phyloP scores from a whole-genome alignment of 176 grass and related monocot species.

The Ananas comosus region DNA sequence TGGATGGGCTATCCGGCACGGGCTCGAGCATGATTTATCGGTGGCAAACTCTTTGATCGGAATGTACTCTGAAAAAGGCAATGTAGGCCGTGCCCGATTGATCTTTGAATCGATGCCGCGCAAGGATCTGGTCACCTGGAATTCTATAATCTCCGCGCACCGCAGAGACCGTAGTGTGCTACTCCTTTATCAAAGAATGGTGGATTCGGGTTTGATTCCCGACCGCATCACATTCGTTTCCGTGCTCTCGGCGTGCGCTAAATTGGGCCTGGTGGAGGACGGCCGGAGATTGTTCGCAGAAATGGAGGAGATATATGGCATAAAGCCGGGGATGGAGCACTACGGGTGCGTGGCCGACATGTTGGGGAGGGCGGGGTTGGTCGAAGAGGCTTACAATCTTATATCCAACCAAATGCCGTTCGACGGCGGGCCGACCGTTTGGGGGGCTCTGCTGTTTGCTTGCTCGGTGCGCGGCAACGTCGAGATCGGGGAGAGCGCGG shows the following conservation, averaged over 20 bases:
- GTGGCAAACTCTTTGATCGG: constrained; percentile 35
- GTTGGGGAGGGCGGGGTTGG: constrained; percentile 35
- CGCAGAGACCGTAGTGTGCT: constrained; percentile 24
- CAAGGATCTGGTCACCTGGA: constrained; percentile 49
- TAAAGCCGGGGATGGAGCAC: constrained; percentile 41
- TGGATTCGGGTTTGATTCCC: constrained; percentile 28
- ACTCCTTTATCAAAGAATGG: constrained; percentile 38
- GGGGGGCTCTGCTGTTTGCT: constrained; percentile 41
- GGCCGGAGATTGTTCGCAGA: constrained; percentile 38
- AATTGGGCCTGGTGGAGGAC: constrained; percentile 35
- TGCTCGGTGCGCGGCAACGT: constrained; percentile 26
- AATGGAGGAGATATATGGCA: constrained; percentile 37
- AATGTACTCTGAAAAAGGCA: constrained; percentile 36
- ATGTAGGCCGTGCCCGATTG: constrained; percentile 10
- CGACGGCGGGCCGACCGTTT: constrained; percentile 19
- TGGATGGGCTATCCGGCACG: constrained; percentile 52
- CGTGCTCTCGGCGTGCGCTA: constrained; percentile 38
- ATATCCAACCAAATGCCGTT: constrained; percentile 19
- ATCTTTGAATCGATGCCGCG: constrained; percentile 36
- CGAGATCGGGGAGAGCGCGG: constrained; percentile 15
- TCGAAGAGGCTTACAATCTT: constrained; percentile 37
- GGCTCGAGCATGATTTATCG: constrained; percentile 22
- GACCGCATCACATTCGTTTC: constrained; percentile 30
- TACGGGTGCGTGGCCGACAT: constrained; percentile 41
- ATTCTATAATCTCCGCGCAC: constrained; percentile 37